phyloP scores from a whole-genome alignment of 1,284 basidiomycete species.

The Sutorius eximius region DNA sequence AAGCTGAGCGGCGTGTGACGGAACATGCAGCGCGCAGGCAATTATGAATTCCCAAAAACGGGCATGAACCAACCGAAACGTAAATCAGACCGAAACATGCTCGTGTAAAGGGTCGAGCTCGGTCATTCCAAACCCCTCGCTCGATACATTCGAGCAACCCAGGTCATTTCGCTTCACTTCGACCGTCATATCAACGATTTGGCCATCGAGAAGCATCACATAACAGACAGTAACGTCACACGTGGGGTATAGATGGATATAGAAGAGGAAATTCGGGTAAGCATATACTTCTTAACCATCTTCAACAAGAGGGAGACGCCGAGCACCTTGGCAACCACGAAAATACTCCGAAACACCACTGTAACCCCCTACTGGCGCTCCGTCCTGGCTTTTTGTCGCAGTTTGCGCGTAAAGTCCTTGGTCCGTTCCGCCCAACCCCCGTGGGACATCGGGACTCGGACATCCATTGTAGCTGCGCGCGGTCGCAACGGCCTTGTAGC shows the following conservation, averaged over 20 bases:
- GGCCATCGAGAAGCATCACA: conserved; percentile 17
- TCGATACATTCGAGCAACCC: conserved; percentile 2
- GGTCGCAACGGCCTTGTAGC: conserved; percentile 36
- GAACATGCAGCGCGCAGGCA: background rate
- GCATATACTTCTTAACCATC: conserved; percentile 7
- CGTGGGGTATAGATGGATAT: conserved; percentile 29
- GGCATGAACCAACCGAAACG: conserved; percentile 18
- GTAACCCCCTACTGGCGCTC: conserved; percentile 24
- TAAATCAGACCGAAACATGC: conserved; percentile 22
- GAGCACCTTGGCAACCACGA: conserved; percentile 29
- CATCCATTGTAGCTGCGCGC: conserved; percentile 43
- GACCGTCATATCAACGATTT: conserved; percentile 19
- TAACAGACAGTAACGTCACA: conserved; percentile 9
- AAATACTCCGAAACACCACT: conserved; percentile 12
- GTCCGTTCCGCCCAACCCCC: conserved; percentile 48
- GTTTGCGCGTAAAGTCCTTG: conserved; percentile 49
- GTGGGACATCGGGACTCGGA: conserved; percentile 25
- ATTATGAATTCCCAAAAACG: conserved; percentile 21
- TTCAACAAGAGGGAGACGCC: conserved; percentile 19
- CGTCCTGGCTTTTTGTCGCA: conserved; percentile 46
- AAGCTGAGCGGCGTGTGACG: conserved; percentile 15
- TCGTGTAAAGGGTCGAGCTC: conserved; percentile 16
- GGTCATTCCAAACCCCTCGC: conserved; percentile 10
- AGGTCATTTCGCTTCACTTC: conserved; percentile 29
- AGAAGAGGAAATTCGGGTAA: conserved; percentile 23